Evolutionary conservation across 2,329 filamentous ascomycete genomes (phyloP).

Genomic region (Epichloe elymi): DNA sequence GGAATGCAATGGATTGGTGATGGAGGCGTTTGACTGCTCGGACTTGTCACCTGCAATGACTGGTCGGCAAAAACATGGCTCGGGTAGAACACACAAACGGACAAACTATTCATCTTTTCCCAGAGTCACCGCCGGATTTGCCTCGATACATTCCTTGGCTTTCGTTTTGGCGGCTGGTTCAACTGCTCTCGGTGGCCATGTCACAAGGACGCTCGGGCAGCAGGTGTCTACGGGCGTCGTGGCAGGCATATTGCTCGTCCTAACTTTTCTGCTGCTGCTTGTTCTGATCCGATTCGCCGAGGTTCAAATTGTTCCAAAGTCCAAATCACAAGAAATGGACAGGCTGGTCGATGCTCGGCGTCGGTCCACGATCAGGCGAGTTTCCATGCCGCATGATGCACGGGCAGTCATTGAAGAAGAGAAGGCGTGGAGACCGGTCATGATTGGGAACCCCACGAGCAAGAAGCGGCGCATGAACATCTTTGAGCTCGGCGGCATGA

Average conservation of each 20-base stretch:
- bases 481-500: slow-evolving; percentile 55
- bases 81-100: slow-evolving; percentile 26
- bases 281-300: slow-evolving; percentile 52
- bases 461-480: slow-evolving; percentile 57
- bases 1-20: slow-evolving; percentile 64
- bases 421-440: slow-evolving; percentile 53
- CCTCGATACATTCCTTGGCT: slow-evolving; percentile 53
- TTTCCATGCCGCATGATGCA: slow-evolving; percentile 25
- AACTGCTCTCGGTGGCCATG: slow-evolving; percentile 54
- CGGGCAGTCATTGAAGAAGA: slow-evolving; percentile 34
- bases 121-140: slow-evolving; percentile 57
- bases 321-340: slow-evolving; percentile 41
- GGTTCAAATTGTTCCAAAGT: slow-evolving; percentile 55
- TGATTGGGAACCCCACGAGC: slow-evolving; percentile 59
- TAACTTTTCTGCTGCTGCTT: slow-evolving; percentile 49
- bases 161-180: slow-evolving; percentile 57
- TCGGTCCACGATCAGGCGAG: slow-evolving; percentile 32
- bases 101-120: slow-evolving; percentile 70
- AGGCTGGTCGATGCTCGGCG: slow-evolving; percentile 35
- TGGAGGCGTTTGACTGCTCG: slow-evolving; percentile 73
- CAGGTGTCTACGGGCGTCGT: slow-evolving; percentile 55
- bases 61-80: slow-evolving; percentile 33
- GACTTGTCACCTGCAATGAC: slow-evolving; percentile 63
- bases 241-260: slow-evolving; percentile 49
- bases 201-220: slow-evolving; percentile 53